phyloP scores from a whole-genome alignment of 2,329 filamentous ascomycete genomes.

The Aspergillus felis region DNA sequence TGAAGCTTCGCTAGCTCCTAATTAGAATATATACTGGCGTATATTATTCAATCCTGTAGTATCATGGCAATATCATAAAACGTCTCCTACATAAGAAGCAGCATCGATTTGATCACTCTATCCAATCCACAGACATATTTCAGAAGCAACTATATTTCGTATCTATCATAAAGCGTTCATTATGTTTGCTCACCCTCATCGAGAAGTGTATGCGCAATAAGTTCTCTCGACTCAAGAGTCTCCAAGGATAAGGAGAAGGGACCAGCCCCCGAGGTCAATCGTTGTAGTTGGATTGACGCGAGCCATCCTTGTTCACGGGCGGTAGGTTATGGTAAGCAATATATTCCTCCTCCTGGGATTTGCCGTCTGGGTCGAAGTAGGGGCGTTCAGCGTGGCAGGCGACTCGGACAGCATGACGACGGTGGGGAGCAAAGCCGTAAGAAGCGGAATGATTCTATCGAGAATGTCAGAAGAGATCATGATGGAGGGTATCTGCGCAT shows the following conservation, averaged over 20 bases:
- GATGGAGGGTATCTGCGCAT: not conserved
- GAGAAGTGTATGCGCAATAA: not conserved
- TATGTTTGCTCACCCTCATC: not conserved
- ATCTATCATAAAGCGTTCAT: not conserved
- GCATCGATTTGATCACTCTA: not conserved
- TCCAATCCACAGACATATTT: not conserved
- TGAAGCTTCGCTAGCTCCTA: not conserved
- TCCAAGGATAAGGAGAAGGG: not conserved
- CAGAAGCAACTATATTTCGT: not conserved
- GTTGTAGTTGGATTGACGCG: slow-evolving; percentile 55
- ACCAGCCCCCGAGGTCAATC: slow-evolving; percentile 33
- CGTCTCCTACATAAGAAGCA: not conserved
- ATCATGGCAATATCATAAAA: not conserved
- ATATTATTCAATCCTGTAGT: not conserved
- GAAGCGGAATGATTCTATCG: slow-evolving; percentile 51
- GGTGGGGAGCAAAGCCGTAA: slow-evolving; percentile 56
- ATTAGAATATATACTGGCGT: not conserved
- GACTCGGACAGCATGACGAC: slow-evolving; percentile 52
- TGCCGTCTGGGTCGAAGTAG: slow-evolving; percentile 41
- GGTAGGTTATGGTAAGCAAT: slow-evolving; percentile 46
- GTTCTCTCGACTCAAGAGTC: not conserved
- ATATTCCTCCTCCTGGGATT: slow-evolving; percentile 53
- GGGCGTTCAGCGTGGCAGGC: slow-evolving; percentile 47
- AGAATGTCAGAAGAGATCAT: not conserved
- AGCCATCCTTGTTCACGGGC: slow-evolving; percentile 54